These are phyloP conservation scores for Saccharomycopsis sp. DNA, from an alignment of 805 yeast genomes.

Conservation along the genomic window DNA sequence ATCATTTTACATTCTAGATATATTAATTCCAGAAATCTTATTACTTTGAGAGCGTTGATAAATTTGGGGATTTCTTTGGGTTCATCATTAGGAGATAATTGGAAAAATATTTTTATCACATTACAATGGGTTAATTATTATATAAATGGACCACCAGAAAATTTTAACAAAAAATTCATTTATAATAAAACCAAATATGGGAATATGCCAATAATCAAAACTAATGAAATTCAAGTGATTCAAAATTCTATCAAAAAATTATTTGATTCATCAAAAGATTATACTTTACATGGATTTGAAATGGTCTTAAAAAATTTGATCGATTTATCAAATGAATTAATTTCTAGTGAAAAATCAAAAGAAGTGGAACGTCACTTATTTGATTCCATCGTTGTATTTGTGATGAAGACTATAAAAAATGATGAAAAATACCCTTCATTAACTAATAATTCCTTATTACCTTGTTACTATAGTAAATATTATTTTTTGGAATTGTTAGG, in stretches of 20 bases:
- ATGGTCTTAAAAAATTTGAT: constrained; percentile 39
- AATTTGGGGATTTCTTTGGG: constrained; percentile 80
- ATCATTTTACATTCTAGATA: constrained; percentile 29
- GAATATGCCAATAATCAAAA: constrained; percentile 21
- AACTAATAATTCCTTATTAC: constrained; percentile 16
- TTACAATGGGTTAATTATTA: constrained; percentile 74
- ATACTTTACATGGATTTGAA: constrained; percentile 39
- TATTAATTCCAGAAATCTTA: constrained; percentile 57
- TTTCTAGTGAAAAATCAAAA: constrained; percentile 10
- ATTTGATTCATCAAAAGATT: constrained; percentile 49
- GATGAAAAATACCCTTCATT: constrained; percentile 6
- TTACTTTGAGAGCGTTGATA: constrained; percentile 67
- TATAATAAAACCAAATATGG: constrained; percentile 13
- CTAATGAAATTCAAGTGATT: constrained; percentile 39
- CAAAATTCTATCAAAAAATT: constrained; percentile 50
- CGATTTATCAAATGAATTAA: constrained; percentile 28
- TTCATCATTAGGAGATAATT: constrained; percentile 50
- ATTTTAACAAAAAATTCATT: constrained; percentile 24
- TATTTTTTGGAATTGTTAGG: constrained; percentile 46
- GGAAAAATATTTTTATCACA: constrained; percentile 54
- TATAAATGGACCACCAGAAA: constrained; percentile 48
- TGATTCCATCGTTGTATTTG: constrained; percentile 20
- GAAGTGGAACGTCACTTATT: constrained; percentile 5
- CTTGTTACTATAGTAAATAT: constrained; percentile 45
- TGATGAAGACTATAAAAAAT: constrained; percentile 14